Evolutionary conservation across 2,329 filamentous ascomycete species (phyloP).

Genomic region (Chalara sp.): DNA sequence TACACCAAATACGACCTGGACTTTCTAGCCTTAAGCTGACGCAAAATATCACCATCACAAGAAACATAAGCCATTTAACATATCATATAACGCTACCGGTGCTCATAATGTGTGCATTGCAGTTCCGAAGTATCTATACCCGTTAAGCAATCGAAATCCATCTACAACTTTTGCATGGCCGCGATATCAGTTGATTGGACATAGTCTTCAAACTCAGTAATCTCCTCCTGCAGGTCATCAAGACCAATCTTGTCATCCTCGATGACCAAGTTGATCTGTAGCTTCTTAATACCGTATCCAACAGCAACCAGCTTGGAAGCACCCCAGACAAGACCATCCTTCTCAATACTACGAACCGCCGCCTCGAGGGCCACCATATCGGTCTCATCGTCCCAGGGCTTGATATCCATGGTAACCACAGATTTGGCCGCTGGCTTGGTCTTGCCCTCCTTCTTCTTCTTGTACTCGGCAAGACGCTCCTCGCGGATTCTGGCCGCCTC

Average conservation of each 20-base stretch:
- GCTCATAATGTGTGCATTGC: too few relatives aligned
- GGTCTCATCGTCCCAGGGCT: slow-evolving; percentile 99
- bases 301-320: slow-evolving; percentile 81
- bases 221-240: slow-evolving; percentile 80
- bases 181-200: slow-evolving; percentile 91
- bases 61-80: background rate
- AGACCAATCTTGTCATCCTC: slow-evolving; percentile 95
- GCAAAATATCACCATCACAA: too few relatives aligned
- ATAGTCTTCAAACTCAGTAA: slow-evolving; percentile 83
- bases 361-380: slow-evolving; percentile 78
- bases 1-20: too few relatives aligned
- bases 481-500: slow-evolving; percentile 80
- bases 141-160: slow-evolving; percentile 6
- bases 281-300: slow-evolving; percentile 97
- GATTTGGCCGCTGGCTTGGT: slow-evolving; percentile 92
- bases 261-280: slow-evolving; percentile 96
- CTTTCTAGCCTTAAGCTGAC: too few relatives aligned
- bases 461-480: slow-evolving; percentile 88
- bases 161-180: slow-evolving; percentile 90
- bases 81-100: slow-evolving; percentile 3
- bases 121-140: too few relatives aligned
- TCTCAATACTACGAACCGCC: slow-evolving; percentile 74
- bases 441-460: slow-evolving; percentile 94
- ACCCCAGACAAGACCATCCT: slow-evolving; percentile 96
- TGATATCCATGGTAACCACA: slow-evolving; percentile 89